Base-by-base conservation (phyloP, 2,329 filamentous ascomycete genomes). In the Mariannaea elegans region DNA sequence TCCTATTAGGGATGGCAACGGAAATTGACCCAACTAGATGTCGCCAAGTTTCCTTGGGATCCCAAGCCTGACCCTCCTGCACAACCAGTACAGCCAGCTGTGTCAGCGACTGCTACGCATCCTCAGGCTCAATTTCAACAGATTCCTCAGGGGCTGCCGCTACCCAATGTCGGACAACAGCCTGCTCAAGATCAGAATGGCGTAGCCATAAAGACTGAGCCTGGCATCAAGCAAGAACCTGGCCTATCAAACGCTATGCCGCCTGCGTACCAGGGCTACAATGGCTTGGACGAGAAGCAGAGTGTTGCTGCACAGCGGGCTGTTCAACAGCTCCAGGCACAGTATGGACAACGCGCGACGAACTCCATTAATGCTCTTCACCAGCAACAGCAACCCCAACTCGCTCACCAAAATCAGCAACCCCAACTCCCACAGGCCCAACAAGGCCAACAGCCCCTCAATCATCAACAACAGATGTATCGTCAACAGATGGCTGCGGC, bases 1-100 rank as follows among this genome's bases (percentile, higher is more conserved):
- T 65, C 39, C 16, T 59, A 48, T 54, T 71, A 98, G 94, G 92
- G 90, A 80, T 99, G 95, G 95, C 94, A 98, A 82, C 84, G 89
- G 71, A 97, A 96, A 78, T 84, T 99, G 32, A 91, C 94, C 1
- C 87, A 88, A 68, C 88, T 96, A 66, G 88, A 90, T 66, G 90
- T 98, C 62, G 95, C 95, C 60, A 82, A 87, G 57, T 97, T 98
- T 75, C 94, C 95, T 10, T 99, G 95, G 95, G 95, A 99, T 74
- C 94, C 95, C 41, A 89, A 91, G 73, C 90, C 90, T 48, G 89
- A 91, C 51, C 65, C 71, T 19, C 66, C 72, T 64, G 63, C 72
- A 75, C 73, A 78, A 72, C 64, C 77, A 72, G 47, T 74, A 67
- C 62, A 67, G 21, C 57, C 71, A 42, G 61, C 67, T 27, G 42